Evolutionary conservation across 106 monocot species (phyloP).

Genomic region (Platanthera zijinensis): DNA sequence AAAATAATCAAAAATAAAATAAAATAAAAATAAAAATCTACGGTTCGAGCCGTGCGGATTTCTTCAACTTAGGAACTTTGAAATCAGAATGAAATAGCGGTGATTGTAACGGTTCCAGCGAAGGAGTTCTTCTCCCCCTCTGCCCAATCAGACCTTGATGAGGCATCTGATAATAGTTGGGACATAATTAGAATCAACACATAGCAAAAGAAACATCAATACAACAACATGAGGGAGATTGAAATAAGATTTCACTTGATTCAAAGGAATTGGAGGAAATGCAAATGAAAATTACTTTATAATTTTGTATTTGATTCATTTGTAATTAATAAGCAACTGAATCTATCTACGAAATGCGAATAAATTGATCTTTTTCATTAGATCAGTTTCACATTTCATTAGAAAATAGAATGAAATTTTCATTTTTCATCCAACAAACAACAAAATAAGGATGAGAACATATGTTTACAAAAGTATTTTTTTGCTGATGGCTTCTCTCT

Average conservation of each 20-base stretch:
- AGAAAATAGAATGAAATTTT: too few relatives aligned
- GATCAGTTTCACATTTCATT: too few relatives aligned
- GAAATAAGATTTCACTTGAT: neutral
- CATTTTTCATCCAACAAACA: too few relatives aligned
- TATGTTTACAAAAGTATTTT: too few relatives aligned
- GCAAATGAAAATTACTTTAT: too few relatives aligned
- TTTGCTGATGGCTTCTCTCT: too few relatives aligned
- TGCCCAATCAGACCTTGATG: slow-evolving; percentile 8
- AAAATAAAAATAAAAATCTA: neutral
- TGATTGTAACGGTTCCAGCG: slow-evolving; percentile 1
- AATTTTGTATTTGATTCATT: too few relatives aligned
- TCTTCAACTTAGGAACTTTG: slow-evolving; percentile 19
- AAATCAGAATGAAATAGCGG: slow-evolving; percentile 13
- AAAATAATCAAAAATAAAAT: neutral
- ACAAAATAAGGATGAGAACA: too few relatives aligned
- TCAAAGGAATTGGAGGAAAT: too few relatives aligned
- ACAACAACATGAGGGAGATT: neutral
- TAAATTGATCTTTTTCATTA: too few relatives aligned
- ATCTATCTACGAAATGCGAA: too few relatives aligned
- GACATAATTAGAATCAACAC: neutral
- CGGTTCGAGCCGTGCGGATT: neutral
- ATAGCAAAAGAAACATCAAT: neutral
- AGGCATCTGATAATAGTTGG: slow-evolving; percentile 5
- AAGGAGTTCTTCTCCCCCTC: neutral
- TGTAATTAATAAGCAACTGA: too few relatives aligned